Percentiles rank a stretch among this genome's conserved stretches.
Evolutionary conservation across 306 rosid genomes (phyloP).

Genomic region (Aeschynomene evenia): DNA sequence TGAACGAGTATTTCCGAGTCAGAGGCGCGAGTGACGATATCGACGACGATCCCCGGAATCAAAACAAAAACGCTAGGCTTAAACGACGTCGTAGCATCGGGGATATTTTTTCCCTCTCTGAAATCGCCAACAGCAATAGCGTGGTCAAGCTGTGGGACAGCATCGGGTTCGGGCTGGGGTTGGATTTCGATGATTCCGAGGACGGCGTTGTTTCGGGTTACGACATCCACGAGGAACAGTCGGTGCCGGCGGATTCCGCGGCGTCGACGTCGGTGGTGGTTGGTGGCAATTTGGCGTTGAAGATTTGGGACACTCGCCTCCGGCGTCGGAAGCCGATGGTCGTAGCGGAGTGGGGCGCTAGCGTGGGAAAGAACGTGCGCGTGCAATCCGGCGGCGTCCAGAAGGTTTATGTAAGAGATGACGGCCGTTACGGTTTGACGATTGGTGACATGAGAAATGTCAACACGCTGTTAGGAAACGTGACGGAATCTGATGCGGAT

Average conservation of each 20-base stretch:
- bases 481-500: conserved; percentile 55
- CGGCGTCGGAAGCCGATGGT: conserved; percentile 57
- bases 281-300: conserved; percentile 36
- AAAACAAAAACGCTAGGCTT: conserved; percentile 5
- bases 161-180: conserved; percentile 54
- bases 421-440: conserved; percentile 39
- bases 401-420: conserved; percentile 61
- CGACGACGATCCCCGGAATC: conserved; percentile 26
- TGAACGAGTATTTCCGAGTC: conserved; percentile 44
- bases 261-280: conserved; percentile 44
- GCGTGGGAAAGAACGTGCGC: conserved; percentile 50
- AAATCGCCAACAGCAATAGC: conserved; percentile 53
- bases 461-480: conserved; percentile 46
- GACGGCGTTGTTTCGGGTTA: conserved; percentile 25
- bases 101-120: conserved; percentile 56
- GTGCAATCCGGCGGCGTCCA: conserved; percentile 58
- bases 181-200: conserved; percentile 42
- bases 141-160: conserved; percentile 91
- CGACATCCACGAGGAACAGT: conserved; percentile 13
- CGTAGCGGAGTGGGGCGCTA: conserved; percentile 70
- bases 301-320: conserved; percentile 79
- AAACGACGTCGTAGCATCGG: conserved; percentile 49
- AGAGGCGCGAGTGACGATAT: conserved; percentile 33
- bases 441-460: conserved; percentile 78
- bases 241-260: conserved; percentile 15